phyloP scores from a whole-genome alignment of 345 rosid species.

The Geranium rotundifolium region DNA sequence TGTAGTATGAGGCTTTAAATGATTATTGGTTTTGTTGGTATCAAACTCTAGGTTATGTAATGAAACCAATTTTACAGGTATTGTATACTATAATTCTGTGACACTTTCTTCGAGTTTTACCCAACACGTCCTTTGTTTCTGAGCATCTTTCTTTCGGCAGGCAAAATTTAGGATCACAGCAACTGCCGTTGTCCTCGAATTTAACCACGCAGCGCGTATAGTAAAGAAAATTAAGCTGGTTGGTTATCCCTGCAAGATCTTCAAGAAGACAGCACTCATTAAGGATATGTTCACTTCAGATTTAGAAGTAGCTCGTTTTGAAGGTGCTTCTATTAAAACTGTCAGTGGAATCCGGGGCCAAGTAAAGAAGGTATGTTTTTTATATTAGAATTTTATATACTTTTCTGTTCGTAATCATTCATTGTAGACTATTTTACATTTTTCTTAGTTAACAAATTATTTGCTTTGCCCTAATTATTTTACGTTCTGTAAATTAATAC shows the following conservation, averaged over 20 bases:
- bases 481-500: neutral
- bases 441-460: neutral
- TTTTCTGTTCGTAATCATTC: neutral
- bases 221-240: slow-evolving; percentile 79
- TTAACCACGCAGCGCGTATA: slow-evolving; percentile 68
- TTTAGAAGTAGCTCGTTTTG: slow-evolving; percentile 82
- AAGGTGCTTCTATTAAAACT: slow-evolving; percentile 72
- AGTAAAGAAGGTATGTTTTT: slow-evolving; percentile 60
- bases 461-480: no score
- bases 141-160: slow-evolving; percentile 19
- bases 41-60: no score
- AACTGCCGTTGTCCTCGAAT: slow-evolving; percentile 63
- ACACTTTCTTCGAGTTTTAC: neutral
- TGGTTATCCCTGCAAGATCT: slow-evolving; percentile 82
- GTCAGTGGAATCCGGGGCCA: slow-evolving; percentile 96
- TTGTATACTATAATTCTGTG: no score
- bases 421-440: neutral
- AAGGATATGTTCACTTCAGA: slow-evolving; percentile 93
- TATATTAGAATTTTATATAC: neutral
- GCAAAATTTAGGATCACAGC: slow-evolving; percentile 79
- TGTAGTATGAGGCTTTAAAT: no score
- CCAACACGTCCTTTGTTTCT: slow-evolving; percentile 11
- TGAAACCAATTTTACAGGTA: no score
- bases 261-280: slow-evolving; percentile 79
- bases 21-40: no score